Base-by-base conservation (phyloP, 352 stramenopile species). In the Phytophthora pistaciae region DNA sequence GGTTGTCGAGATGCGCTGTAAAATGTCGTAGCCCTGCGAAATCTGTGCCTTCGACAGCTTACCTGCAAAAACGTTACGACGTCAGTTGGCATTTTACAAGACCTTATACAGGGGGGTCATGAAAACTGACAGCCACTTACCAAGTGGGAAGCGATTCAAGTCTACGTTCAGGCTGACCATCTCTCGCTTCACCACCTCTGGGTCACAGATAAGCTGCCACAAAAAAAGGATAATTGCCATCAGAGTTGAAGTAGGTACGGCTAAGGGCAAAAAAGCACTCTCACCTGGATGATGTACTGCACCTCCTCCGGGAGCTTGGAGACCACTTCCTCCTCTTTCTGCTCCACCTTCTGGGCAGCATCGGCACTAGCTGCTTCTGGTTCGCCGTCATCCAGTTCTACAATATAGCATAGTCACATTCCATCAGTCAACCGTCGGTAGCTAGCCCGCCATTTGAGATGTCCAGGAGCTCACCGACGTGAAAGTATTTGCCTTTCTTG, bases 1-100 rank as follows among this genome's bases (percentile, higher is more conserved):
- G 5, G 58, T 65, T 40, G 62, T 62, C 1, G 83, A 85, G 38
- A 92, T 69, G 54, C 75, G 66, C 64, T 92, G 78, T 31, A 92
- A 36, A 46, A 91, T 80, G 3, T 70, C 59, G 56, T 91, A 91
- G 4, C 83, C 85, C 54, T 87, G 81, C 1, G 81, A 85, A 60
- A 92, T 90, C 60, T 92, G 83, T 5, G 78, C 33, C 56, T 90
- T 89, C 0, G 85, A 90, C 9, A 90, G 57, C 48, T 76, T 80
- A 5, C 76, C 73, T 83, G 44, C 56, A 60, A 53, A 16, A 25
- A 5, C 27, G 42, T 36, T 80, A 79, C 2, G 60, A 57, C 3
- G 10, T 46, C 25, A 9, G 6, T 20, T n/a, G 57, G 52, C 38
- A 8, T 8, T n/a, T 20, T 46, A 20, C 36, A 23, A 20, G 16